Percentiles rank a stretch among this genome's conserved stretches.
Conservation (phyloP, 805 yeast species). For the Wickerhamiella alocasiicola region DNA sequence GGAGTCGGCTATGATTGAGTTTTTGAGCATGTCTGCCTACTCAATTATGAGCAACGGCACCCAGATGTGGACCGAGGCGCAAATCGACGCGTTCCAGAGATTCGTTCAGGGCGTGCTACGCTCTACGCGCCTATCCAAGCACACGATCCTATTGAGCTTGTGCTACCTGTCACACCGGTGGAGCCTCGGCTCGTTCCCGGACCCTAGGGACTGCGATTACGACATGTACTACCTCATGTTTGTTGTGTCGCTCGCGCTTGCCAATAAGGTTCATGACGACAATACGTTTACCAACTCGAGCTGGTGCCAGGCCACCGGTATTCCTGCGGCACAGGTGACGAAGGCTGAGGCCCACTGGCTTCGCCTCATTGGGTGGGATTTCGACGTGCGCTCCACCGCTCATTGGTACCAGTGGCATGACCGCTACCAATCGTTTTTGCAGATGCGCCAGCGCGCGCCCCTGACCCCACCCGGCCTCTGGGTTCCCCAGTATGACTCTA, state of each 20-base stretch:
- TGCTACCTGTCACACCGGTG: constrained; percentile 62
- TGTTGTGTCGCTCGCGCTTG: constrained; percentile 61
- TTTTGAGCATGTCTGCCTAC: constrained; percentile 59
- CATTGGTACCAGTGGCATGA: constrained; percentile 9
- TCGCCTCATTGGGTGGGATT: constrained; percentile 2
- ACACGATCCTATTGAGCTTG: constrained; percentile 67
- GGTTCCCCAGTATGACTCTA: background rate
- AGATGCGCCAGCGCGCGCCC: background rate
- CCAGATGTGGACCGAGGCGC: constrained; percentile 21
- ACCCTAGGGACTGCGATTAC: constrained; percentile 22
- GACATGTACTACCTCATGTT: constrained; percentile 37
- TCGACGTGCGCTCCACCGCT: constrained; percentile 1
- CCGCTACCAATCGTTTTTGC: constrained; percentile 2
- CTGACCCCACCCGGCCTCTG: constrained; percentile 3
- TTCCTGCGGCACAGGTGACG: constrained; percentile 49
- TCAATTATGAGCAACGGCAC: constrained; percentile 32
- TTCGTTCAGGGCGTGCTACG: constrained; percentile 56
- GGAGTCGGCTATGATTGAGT: constrained; percentile 63
- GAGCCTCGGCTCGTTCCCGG: constrained; percentile 30
- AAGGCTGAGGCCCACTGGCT: constrained; percentile 62
- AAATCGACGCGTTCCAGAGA: constrained; percentile 41
- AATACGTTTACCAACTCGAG: constrained; percentile 90
- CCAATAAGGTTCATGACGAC: constrained; percentile 92
- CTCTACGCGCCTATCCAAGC: constrained; percentile 78
- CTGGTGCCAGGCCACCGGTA: constrained; percentile 93